Evolutionary conservation across 2,329 filamentous ascomycete species (phyloP).

Genomic region (Sporothrix curviconia): DNA sequence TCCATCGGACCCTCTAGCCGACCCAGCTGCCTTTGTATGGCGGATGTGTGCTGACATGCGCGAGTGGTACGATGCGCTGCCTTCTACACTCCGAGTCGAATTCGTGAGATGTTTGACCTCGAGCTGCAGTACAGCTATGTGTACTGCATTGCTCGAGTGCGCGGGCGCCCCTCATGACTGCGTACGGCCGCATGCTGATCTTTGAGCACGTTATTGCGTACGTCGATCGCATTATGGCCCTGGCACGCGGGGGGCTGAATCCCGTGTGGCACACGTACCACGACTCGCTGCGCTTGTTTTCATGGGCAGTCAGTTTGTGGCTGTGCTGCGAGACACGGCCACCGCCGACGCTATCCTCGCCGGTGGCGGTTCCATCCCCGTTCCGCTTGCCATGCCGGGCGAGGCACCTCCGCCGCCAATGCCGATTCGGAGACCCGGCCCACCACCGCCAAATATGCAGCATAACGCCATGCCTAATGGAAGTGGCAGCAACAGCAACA

Average conservation of each 20-base stretch:
- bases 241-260: conserved; percentile 52
- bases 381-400: conserved; percentile 38
- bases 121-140: conserved; percentile 88
- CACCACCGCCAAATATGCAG: not conserved
- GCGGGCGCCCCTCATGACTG: conserved; percentile 62
- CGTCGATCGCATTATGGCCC: conserved; percentile 63
- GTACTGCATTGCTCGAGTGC: conserved; percentile 76
- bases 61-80: conserved; percentile 74
- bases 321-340: conserved; percentile 48
- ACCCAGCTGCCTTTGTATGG: conserved; percentile 68
- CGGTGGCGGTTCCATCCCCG: conserved; percentile 36
- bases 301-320: conserved; percentile 57
- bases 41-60: conserved; percentile 69
- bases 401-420: conserved; percentile 47
- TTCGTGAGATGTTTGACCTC: conserved; percentile 74
- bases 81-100: conserved; percentile 56
- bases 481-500: conserved; percentile 21
- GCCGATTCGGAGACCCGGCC: conserved; percentile 32
- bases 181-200: conserved; percentile 72
- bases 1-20: conserved; percentile 53
- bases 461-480: not conserved
- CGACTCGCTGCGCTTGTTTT: conserved; percentile 82
- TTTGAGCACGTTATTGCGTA: conserved; percentile 86
- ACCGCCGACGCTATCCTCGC: conserved; percentile 48
- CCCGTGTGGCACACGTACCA: conserved; percentile 75